These are phyloP conservation scores for Isoetes engelmannii DNA, from an alignment of 83 land plant genomes.

Conservation along the genomic window DNA sequence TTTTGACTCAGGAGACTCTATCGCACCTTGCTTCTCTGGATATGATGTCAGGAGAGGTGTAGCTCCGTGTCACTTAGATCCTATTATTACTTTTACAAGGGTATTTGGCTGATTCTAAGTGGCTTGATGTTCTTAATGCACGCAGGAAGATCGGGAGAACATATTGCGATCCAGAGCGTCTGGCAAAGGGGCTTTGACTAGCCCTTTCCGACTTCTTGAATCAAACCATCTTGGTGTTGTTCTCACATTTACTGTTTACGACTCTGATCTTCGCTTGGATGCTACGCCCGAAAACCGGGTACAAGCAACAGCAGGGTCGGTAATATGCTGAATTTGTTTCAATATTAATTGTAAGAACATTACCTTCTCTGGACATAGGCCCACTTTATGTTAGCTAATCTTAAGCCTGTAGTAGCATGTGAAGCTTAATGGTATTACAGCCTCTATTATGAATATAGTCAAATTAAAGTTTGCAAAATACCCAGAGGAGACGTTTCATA, in stretches of 20 bases:
- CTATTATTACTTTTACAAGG: neutral
- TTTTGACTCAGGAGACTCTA: conserved; percentile 75
- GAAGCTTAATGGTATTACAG: too few species aligned
- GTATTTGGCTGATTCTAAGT: neutral
- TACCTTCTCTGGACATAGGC: too few species aligned
- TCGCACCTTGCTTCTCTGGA: conserved; percentile 69
- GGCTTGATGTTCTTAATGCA: neutral
- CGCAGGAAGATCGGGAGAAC: conserved; percentile 79
- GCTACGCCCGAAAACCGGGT: conserved; percentile 59
- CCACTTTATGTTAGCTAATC: too few species aligned
- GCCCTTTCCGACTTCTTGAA: conserved; percentile 65
- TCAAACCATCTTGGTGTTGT: conserved; percentile 89
- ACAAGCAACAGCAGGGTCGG: conserved; percentile 75
- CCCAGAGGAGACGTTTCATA: too few species aligned
- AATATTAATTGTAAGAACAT: neutral
- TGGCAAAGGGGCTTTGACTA: conserved; percentile 85
- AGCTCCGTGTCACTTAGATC: neutral
- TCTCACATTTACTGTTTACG: conserved; percentile 74
- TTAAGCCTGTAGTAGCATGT: too few species aligned
- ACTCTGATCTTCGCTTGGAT: conserved; percentile 38
- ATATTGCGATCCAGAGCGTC: conserved; percentile 74
- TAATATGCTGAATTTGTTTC: neutral
- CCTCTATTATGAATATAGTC: too few species aligned
- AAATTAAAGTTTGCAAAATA: too few species aligned
- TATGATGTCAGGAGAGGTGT: conserved; percentile 91